Evolutionary conservation across 345 rosid genomes (phyloP), one percentile per base, ranked within the genome.

Genomic region (Psidium guajava): DNA sequence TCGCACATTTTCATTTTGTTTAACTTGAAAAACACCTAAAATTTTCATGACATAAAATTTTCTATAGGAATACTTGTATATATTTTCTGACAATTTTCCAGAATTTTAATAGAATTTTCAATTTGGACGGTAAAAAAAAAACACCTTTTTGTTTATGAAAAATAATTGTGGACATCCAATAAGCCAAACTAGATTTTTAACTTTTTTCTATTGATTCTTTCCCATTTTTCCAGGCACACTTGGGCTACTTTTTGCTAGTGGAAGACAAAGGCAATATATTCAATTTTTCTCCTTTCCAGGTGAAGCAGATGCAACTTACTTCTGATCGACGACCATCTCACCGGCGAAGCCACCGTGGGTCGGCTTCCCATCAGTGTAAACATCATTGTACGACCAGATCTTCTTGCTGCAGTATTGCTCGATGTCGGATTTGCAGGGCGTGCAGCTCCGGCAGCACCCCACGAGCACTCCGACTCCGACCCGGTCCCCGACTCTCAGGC

Each of bases 271-370:
- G 13, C 47, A 36, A 69, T 53, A 53, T 53, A 5, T 53, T 53
- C 1, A 18, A 18, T 2, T 8, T 36, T 69, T 40, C 25, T 36
- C 21, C 47, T 36, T 18, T 36, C 36, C 80, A 6, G 24, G 80
- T 5, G 80, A 69, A 69, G 25, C 80, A 36, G 80, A 36, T 9
- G 32, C 20, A 52, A 52, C 87, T 84, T 93, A 93, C 98, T 91
- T 96, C 69, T 94, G 95, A 88, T 92, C 59, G 36, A 93, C 98
- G 55, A 92, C 88, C 96, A 93, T 92, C 88, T 95, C 91, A 57
- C 92, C 85, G 13, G 98, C 94, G 44, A 89, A 94, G 73, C 98
- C 95, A 28, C 98, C 99, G 55, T 94, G 96, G 13, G 98, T 93
- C 5, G 94, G 92, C 85, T 88, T 91, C 9, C 98, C 99, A 49